Conservation (phyloP, 106 monocot genomes). For the Platanthera guangdongensis region DNA sequence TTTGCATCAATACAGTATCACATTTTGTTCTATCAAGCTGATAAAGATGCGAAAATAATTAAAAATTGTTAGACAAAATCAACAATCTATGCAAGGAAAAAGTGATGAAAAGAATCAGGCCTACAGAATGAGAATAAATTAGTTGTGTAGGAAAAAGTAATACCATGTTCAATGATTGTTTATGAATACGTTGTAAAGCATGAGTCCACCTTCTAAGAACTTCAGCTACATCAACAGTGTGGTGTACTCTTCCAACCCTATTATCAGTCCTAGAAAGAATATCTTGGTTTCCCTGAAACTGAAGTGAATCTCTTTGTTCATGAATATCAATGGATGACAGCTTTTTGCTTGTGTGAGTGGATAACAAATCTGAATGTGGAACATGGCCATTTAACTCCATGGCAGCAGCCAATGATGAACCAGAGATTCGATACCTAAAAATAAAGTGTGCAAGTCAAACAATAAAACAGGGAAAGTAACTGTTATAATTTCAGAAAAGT, state of each 20-base stretch:
- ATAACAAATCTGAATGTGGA: conserved; percentile 24
- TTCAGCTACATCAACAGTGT: conserved; percentile 90
- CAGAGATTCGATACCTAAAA: conserved; percentile 93
- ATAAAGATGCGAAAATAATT: not conserved
- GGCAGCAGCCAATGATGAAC: conserved; percentile 81
- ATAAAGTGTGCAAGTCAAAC: not conserved
- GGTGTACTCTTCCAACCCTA: conserved; percentile 58
- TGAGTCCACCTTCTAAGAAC: conserved; percentile 96
- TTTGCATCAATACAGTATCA: not conserved
- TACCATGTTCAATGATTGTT: conserved; percentile 92
- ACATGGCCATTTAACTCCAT: conserved; percentile 64
- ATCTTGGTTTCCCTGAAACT: conserved; percentile 42
- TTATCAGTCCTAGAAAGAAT: conserved; percentile 41
- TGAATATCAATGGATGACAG: conserved; percentile 19
- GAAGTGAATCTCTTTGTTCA: conserved; percentile 28
- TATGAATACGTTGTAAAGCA: conserved; percentile 92
- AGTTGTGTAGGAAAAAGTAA: not conserved
- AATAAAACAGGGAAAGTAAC: conserved; percentile 7
- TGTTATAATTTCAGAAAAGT: not conserved
- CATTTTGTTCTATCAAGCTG: not conserved
- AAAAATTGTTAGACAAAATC: not conserved
- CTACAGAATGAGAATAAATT: not conserved
- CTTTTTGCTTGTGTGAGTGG: conserved; percentile 31
- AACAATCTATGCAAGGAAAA: not conserved
- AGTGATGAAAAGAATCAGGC: not conserved